Base-by-base conservation (phyloP, 768 basidiomycete species). In the Neoboletus subvelutipes region DNA sequence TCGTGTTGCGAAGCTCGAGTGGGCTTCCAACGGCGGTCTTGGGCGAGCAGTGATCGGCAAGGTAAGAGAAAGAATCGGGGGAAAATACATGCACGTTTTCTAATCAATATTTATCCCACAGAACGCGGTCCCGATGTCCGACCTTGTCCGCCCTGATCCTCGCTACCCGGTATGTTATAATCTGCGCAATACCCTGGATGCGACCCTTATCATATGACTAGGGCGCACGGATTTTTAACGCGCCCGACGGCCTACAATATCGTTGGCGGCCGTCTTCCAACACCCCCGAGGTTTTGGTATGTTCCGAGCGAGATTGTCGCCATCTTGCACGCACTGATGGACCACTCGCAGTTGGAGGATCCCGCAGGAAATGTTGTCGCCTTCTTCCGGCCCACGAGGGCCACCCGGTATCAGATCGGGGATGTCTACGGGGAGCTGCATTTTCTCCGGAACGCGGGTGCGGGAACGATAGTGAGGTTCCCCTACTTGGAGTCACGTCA, bases 391-490 rank as follows among this genome's bases (percentile, higher is more conserved):
- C 87, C 86, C 52, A 87, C 85, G 58, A 83, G 86, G 65, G 83
- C 84, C 58, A 87, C 86, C 54, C 86, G 88, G 63, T 92, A 90
- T 78, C 87, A 88, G 70, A 82, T 92, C 62, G 91, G 91, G 60
- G 91, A 93, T 68, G 91, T 92, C 36, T 88, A 86, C 70, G 88
- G 89, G 60, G 91, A 94, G 68, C 79, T 94, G 61, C 90, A 92
- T 68, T 91, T 92, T 71, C 77, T 89, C 71, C 86, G 88, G 67
- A 80, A 76, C 50, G 90, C 87, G 54, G 91, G 92, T 46, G 82
- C 84, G 65, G 90, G 90, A 46, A 90, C 90, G 55, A 88, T 93
- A 75, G 91, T 92, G 76, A 74, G 62, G 56, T 41, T 51, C 49
- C 37, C 66, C 66, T 62, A 46, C 55, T 15, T 50, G 42, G 58